Conservation (phyloP, 116 monocot species). For the Cymodocea nodosa region DNA sequence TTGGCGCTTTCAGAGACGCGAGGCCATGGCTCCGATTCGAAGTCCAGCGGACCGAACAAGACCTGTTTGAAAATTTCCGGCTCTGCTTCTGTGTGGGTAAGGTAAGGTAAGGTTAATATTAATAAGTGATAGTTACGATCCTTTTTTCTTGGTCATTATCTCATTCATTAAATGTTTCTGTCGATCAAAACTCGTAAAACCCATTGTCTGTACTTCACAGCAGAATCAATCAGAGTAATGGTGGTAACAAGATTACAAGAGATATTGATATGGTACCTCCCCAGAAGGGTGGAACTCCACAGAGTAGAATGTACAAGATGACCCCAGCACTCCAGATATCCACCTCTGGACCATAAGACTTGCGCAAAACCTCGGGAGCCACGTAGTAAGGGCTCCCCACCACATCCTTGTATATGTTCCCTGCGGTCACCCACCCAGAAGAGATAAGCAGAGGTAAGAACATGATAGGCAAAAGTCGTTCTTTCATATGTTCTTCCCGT, state of each 20-base stretch:
- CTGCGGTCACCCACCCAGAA: conserved; percentile 47
- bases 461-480: too few relatives aligned
- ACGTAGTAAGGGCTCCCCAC: conserved; percentile 96
- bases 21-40: conserved; percentile 90
- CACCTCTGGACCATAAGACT: conserved; percentile 67
- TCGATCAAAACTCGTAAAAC: too few relatives aligned
- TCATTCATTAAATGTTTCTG: too few relatives aligned
- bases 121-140: too few relatives aligned
- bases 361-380: conserved; percentile 72
- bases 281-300: conserved; percentile 94
- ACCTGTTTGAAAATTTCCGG: conserved; percentile 97
- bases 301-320: conserved; percentile 75
- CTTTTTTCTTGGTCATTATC: too few relatives aligned
- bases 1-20: conserved; percentile 86
- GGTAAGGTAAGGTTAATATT: neutral
- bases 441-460: neutral
- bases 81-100: conserved; percentile 42
- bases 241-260: neutral
- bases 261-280: conserved; percentile 28
- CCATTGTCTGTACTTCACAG: too few relatives aligned
- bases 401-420: conserved; percentile 70
- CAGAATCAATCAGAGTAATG: too few relatives aligned
- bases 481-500: too few relatives aligned
- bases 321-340: conserved; percentile 95
- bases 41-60: conserved; percentile 72